Base-by-base conservation (phyloP, 441 rosid genomes). In the Croton setiger region DNA sequence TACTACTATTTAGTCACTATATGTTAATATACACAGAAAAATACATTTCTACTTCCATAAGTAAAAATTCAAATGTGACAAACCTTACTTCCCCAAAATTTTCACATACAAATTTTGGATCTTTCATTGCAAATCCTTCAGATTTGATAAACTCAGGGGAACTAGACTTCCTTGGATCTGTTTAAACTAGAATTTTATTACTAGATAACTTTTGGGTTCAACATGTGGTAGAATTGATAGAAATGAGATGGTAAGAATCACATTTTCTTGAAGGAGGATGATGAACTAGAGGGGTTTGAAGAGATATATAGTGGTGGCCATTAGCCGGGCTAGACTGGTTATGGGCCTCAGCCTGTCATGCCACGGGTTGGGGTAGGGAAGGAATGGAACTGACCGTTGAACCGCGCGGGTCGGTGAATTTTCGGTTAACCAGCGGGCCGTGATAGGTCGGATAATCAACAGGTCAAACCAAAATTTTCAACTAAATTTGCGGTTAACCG, bases 51-150 rank as follows among this genome's bases (percentile, higher is more conserved):
- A 60, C 98, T 91, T 4, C 98, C 98, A 31, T 75, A 81, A 44
- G 31, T 27, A 27, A 27, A 96, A 93, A 56, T 86, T 78, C 5
- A 63, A 96, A 91, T 4, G 92, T 93, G 73, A 88, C 69, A 72
- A 91, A 93, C 77, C 97, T 83, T 15, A 89, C 97, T 64, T 89
- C 96, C 23, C 97, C 98, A 57, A 95, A 93, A 48, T 76, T 78
- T 60, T 81, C 75, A 18, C 97, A 93, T 21, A 84, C 81, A 51
- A 78, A 72, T 18, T 73, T 59, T 0, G 81, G 66, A 61, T 83
- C 88, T 59, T 78, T 27, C 55, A 78, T 75, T 0, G 94, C 87
- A 47, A 93, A 75, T 12, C 86, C 96, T 54, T 72, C 80, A 41
- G 51, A 60, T 64, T 49, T 80, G 75, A 73, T 78, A 10, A 80